Evolutionary conservation across 192 early-diverging fungal genomes (phyloP).

Genomic region (Linderina pennispora): DNA sequence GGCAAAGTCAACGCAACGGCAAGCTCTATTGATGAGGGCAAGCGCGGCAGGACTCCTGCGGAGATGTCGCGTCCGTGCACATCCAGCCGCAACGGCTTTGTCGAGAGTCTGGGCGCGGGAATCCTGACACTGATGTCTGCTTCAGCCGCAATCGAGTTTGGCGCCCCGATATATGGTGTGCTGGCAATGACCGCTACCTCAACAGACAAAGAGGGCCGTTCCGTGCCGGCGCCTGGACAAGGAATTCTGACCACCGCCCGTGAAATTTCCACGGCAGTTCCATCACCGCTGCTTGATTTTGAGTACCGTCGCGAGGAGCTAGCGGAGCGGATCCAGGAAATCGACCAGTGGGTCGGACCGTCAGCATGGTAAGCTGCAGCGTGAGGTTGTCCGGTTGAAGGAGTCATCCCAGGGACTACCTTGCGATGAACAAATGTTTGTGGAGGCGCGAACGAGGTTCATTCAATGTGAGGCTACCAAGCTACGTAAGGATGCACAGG

Average conservation of each 20-base stretch:
- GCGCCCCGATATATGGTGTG: conserved; percentile 85
- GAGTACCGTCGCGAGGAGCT: conserved; percentile 82
- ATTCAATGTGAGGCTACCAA: conserved; percentile 55
- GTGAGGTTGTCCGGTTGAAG: too few relatives aligned
- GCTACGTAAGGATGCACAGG: conserved; percentile 65
- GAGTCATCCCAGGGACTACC: too few relatives aligned
- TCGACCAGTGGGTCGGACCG: conserved; percentile 8
- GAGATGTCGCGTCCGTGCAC: conserved; percentile 95
- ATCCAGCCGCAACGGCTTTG: conserved; percentile 85
- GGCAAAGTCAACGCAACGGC: conserved; percentile 95
- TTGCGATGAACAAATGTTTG: too few relatives aligned
- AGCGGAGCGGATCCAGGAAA: conserved; percentile 20
- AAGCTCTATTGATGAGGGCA: conserved; percentile 72
- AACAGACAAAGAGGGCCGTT: conserved; percentile 92
- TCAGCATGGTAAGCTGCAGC: too few relatives aligned
- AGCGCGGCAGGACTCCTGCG: conserved; percentile 71
- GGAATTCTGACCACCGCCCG: conserved; percentile 91
- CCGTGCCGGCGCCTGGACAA: conserved; percentile 93
- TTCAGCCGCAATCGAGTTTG: conserved; percentile 80
- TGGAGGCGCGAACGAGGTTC: too few relatives aligned
- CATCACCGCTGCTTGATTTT: conserved; percentile 70
- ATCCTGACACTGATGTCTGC: conserved; percentile 87
- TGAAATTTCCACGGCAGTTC: conserved; percentile 48
- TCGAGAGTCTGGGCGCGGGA: conserved; percentile 90
- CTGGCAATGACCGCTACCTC: conserved; percentile 83